These are phyloP conservation scores for Lachancea cidri DNA, from an alignment of 805 yeast species.

Conservation along the genomic window DNA sequence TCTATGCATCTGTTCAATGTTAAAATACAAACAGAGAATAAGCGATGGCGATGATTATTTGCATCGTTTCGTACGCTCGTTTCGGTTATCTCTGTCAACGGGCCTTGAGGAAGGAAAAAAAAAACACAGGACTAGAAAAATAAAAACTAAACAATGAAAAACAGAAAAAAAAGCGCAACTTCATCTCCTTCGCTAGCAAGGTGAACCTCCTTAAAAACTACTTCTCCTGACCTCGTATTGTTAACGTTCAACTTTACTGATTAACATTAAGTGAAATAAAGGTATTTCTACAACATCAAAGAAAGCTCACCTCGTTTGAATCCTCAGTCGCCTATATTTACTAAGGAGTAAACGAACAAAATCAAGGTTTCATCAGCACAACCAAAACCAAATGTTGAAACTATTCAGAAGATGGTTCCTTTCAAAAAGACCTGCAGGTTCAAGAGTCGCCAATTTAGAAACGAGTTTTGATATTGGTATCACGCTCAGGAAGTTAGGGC, in stretches of 20 bases:
- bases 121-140: background rate
- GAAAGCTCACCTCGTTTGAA: no score
- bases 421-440: constrained; percentile 46
- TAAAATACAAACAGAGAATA: no score
- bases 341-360: background rate
- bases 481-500: constrained; percentile 39
- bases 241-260: no score
- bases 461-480: constrained; percentile 43
- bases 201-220: background rate
- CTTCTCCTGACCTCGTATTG: background rate
- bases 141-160: constrained; percentile 3
- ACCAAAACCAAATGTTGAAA: constrained; percentile 19
- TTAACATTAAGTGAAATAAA: no score
- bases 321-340: background rate
- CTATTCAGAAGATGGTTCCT: constrained; percentile 48
- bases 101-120: no score
- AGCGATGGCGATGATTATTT: no score
- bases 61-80: no score
- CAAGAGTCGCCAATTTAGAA: constrained; percentile 46
- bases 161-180: background rate
- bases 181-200: background rate
- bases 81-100: no score
- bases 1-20: no score
- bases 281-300: no score
- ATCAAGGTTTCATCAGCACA: background rate